Evolutionary conservation across 805 yeast genomes (phyloP).

Genomic region (Blastobotrys robertii): DNA sequence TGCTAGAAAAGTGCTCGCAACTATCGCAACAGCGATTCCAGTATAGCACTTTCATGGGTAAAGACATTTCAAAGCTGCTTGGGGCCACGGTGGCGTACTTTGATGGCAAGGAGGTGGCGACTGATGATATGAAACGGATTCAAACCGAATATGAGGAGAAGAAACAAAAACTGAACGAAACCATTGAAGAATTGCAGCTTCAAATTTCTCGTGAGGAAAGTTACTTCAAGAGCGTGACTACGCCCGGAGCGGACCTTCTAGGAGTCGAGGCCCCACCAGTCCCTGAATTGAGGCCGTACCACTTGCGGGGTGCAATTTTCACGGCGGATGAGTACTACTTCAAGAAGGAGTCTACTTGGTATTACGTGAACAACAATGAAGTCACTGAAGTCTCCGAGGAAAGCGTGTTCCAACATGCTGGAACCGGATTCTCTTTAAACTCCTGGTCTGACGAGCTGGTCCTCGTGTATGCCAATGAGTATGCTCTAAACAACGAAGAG

Average conservation of each 20-base stretch:
- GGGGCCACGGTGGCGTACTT: slow-evolving; percentile 8
- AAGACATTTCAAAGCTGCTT: slow-evolving; percentile 13
- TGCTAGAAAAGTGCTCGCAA: slow-evolving; percentile 8
- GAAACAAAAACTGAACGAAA: slow-evolving; percentile 1
- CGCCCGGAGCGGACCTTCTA: slow-evolving; percentile 3
- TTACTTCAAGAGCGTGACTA: slow-evolving; percentile 9
- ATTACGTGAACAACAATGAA: slow-evolving; percentile 5
- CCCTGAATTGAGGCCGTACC: slow-evolving; percentile 13
- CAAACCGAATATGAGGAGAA: slow-evolving; percentile 4
- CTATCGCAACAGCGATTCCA: slow-evolving; percentile 9
- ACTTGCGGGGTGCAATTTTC: slow-evolving; percentile 12
- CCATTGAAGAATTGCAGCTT: slow-evolving; percentile 1
- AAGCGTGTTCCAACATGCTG: slow-evolving; percentile 12
- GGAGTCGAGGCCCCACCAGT: slow-evolving; percentile 3
- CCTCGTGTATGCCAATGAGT: slow-evolving; percentile 13
- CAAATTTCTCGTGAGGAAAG: not conserved
- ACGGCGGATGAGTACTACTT: slow-evolving; percentile 17
- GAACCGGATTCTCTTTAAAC: slow-evolving; percentile 12
- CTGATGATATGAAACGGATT: slow-evolving; percentile 7
- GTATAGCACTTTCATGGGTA: slow-evolving; percentile 12
- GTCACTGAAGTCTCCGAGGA: slow-evolving; percentile 5
- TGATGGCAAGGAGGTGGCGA: not conserved
- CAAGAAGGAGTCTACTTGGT: slow-evolving; percentile 5
- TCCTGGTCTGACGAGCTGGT: slow-evolving; percentile 14
- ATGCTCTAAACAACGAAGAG: slow-evolving; percentile 8